phyloP scores from a whole-genome alignment of 2,329 filamentous ascomycete genomes.

The Exserohilum turcica region DNA sequence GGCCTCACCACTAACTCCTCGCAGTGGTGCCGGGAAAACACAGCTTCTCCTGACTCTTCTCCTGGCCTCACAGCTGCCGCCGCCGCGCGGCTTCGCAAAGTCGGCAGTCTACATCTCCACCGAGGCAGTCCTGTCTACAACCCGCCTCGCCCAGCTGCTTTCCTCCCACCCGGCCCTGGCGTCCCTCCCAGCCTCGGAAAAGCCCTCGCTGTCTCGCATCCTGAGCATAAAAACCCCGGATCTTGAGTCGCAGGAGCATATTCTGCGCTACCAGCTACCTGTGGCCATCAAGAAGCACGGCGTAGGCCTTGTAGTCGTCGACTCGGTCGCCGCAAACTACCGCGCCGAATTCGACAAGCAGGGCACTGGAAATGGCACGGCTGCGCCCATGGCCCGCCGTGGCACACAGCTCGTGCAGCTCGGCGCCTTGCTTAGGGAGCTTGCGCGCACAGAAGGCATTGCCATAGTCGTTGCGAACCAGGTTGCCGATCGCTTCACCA shows the following conservation, averaged over 20 bases:
- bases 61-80: constrained; percentile 79
- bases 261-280: constrained; percentile 89
- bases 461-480: constrained; percentile 94
- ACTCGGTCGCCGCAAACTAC: constrained; percentile 95
- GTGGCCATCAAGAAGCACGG: constrained; percentile 77
- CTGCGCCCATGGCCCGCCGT: constrained; percentile 69
- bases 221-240: constrained; percentile 84
- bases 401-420: constrained; percentile 77
- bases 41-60: constrained; percentile 87
- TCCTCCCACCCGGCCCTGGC: constrained; percentile 66
- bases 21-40: constrained; percentile 86
- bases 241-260: constrained; percentile 93
- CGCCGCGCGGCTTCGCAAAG: constrained; percentile 71
- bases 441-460: constrained; percentile 75
- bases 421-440: constrained; percentile 73
- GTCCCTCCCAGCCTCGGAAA: constrained; percentile 46
- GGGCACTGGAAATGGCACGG: constrained; percentile 42
- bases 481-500: constrained; percentile 82
- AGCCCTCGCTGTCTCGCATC: constrained; percentile 74
- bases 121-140: constrained; percentile 82
- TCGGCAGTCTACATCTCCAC: constrained; percentile 93
- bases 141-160: constrained; percentile 80
- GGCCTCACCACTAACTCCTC: constrained; percentile 12
- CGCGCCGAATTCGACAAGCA: constrained; percentile 81
- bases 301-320: constrained; percentile 81